Base-by-base conservation (phyloP, 495 filamentous ascomycete genomes). In the Hypoxylon trugodes region DNA sequence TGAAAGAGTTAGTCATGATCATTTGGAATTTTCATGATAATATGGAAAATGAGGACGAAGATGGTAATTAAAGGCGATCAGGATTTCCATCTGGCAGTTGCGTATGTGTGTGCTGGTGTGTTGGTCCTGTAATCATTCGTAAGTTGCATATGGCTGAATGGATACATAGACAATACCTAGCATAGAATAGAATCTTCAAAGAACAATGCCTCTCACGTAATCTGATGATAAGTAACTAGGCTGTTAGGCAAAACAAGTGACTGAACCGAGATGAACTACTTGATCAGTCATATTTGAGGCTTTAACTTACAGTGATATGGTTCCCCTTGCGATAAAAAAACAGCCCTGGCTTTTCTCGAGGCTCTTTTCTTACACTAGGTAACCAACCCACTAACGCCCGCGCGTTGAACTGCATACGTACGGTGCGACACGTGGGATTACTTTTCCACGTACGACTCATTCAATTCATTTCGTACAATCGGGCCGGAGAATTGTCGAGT, bases 401-500 rank as follows among this genome's bases (percentile, higher is more conserved):
- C 52, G 24, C 53, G 41, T 59, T 62, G 49, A 48, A 59, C 37
- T 55, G 54, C 52, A 65, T 64, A 59, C 52, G 60, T 64, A 59
- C 47, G 46, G 60, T 60, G 24, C 52, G 37, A 68, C 65, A 68
- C 60, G 65, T 64, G 65, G 59, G 38, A 68, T 46, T 38, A 10
- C 30, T 25, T 30, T 18, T 47, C 63, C 57, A 61, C 63, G 58
- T 62, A 62, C 64, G 50, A 67, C 64, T 49, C 41, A 58, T 67
- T 57, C n/a, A n/a, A n/a, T n/a, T n/a, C n/a, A n/a, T n/a, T n/a
- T n/a, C 24, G 56, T 38, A 52, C 49, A 68, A 64, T 65, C 65
- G 65, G 65, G 19, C 60, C 65, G 65, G 65, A 41, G 16, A 45
- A 56, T 64, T 64, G 48, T 59, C 53, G 59, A 60, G 65, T 50